Evolutionary conservation across 257 asterid genomes (phyloP).

Genomic region (Vinca minor): DNA sequence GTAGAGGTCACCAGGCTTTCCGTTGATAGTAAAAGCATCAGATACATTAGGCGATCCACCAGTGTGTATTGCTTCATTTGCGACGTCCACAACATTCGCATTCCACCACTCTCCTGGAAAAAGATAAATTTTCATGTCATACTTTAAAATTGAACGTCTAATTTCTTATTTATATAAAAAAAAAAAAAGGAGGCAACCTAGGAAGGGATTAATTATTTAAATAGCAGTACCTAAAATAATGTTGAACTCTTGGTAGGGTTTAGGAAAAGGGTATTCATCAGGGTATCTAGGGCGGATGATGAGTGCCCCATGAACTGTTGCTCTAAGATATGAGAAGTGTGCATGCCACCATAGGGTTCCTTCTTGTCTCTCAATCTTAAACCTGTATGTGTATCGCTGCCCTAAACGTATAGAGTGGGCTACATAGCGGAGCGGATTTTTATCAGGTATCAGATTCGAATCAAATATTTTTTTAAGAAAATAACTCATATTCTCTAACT

Average conservation of each 20-base stretch:
- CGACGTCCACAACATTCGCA: conserved; percentile 27
- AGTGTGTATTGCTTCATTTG: conserved; percentile 25
- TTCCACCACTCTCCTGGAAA: conserved; percentile 50
- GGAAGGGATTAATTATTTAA: too few species aligned
- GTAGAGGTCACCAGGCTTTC: conserved; percentile 39
- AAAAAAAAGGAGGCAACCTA: background rate
- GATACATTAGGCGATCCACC: conserved; percentile 43
- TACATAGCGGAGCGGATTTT: too few species aligned
- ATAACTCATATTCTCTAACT: too few species aligned
- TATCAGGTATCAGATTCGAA: too few species aligned
- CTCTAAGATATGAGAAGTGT: conserved; percentile 42
- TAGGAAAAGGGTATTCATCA: conserved; percentile 35
- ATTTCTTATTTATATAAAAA: too few species aligned
- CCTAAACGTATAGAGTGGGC: conserved; percentile 50
- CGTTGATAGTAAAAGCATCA: conserved; percentile 42
- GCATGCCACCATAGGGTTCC: conserved; percentile 67
- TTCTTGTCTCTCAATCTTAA: conserved; percentile 35
- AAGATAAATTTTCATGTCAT: too few species aligned
- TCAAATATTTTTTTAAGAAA: too few species aligned
- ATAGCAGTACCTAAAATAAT: conserved; percentile 37
- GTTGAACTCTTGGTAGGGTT: conserved; percentile 42
- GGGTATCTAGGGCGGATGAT: conserved; percentile 36
- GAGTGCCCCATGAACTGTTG: conserved; percentile 43
- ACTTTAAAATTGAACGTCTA: too few species aligned
- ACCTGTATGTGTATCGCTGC: conserved; percentile 37